phyloP scores from a whole-genome alignment of 805 yeast species.

The Cyberlindnera americana region DNA sequence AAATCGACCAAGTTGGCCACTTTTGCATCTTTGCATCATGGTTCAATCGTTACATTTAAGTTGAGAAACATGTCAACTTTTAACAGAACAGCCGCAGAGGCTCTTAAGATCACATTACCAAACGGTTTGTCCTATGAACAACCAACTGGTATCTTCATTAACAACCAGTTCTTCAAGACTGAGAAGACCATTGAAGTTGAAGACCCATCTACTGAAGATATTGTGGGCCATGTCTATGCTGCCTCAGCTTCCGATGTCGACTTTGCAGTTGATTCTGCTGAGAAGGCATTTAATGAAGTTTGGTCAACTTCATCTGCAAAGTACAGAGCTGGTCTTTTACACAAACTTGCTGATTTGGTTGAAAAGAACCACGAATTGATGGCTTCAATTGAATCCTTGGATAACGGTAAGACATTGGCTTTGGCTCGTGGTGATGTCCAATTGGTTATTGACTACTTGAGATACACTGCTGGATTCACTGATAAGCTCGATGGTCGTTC shows the following conservation, averaged over 20 bases:
- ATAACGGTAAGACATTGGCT: constrained; percentile 72
- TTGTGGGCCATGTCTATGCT: constrained; percentile 52
- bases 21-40: not conserved
- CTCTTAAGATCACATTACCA: constrained; percentile 52
- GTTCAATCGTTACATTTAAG: not conserved
- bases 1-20: constrained; percentile 5
- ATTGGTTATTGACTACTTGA: constrained; percentile 59
- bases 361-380: constrained; percentile 61
- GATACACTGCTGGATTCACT: constrained; percentile 72
- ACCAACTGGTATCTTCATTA: constrained; percentile 87
- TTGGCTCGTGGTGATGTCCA: constrained; percentile 66
- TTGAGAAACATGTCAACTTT: constrained; percentile 16
- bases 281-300: constrained; percentile 50
- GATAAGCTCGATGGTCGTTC: constrained; percentile 66
- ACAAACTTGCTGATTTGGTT: constrained; percentile 64
- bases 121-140: constrained; percentile 65
- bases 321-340: constrained; percentile 47
- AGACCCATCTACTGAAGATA: constrained; percentile 62
- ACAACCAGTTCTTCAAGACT: constrained; percentile 69
- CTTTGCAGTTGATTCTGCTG: constrained; percentile 64
- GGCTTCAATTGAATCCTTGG: constrained; percentile 67
- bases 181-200: constrained; percentile 53
- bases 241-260: constrained; percentile 65
- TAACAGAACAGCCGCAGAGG: constrained; percentile 25
- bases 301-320: constrained; percentile 64